phyloP scores from a whole-genome alignment of 2,329 filamentous ascomycete species.

The Cladosporium sp. region DNA sequence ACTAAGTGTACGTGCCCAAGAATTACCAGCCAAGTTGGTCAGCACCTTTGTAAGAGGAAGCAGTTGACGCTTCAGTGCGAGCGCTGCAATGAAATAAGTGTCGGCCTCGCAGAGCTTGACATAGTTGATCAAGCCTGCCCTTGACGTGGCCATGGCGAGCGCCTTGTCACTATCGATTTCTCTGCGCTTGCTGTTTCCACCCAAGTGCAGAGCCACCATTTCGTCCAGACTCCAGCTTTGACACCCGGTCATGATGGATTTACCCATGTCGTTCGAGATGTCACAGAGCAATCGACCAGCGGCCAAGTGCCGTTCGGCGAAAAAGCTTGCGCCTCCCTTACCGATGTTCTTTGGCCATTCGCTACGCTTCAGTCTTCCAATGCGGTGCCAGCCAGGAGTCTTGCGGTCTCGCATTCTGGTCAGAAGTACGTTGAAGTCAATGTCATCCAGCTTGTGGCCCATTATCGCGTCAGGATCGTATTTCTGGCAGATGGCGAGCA shows the following conservation, averaged over 20 bases:
- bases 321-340: slow-evolving; percentile 82
- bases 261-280: slow-evolving; percentile 91
- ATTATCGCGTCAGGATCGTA: slow-evolving; percentile 90
- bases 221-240: slow-evolving; percentile 97
- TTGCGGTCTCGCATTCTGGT: slow-evolving; percentile 84
- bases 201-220: slow-evolving; percentile 89
- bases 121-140: slow-evolving; percentile 85
- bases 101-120: slow-evolving; percentile 90
- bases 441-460: slow-evolving; percentile 93
- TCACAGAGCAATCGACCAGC: slow-evolving; percentile 88
- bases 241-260: slow-evolving; percentile 94
- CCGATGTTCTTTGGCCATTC: slow-evolving; percentile 85
- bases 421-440: slow-evolving; percentile 87
- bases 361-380: slow-evolving; percentile 75
- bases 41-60: slow-evolving; percentile 89
- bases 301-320: slow-evolving; percentile 84
- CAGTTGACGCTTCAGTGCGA: slow-evolving; percentile 85
- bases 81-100: slow-evolving; percentile 89
- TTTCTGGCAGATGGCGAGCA: slow-evolving; percentile 79
- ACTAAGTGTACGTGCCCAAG: slow-evolving; percentile 91
- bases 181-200: slow-evolving; percentile 62
- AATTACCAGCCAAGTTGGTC: slow-evolving; percentile 95
- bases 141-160: slow-evolving; percentile 71
- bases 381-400: slow-evolving; percentile 87
- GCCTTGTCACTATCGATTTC: slow-evolving; percentile 87